Evolutionary conservation across 805 yeast species (phyloP), one percentile per base, ranked within the genome.

Genomic region (Candida berthetii): DNA sequence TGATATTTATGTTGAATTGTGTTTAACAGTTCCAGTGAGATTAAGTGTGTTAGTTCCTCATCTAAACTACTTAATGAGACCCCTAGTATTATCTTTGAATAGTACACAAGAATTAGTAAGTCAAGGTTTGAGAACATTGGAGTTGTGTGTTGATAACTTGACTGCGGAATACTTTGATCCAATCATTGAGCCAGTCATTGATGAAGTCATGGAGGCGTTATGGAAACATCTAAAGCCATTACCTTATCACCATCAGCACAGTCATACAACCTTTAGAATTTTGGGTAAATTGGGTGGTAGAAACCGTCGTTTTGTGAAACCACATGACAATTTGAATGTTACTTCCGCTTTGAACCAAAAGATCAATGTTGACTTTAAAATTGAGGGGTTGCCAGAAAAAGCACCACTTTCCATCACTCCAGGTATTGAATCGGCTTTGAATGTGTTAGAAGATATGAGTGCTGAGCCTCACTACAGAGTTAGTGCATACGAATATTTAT

Each of bases 111-210:
- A 93, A 47, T 74, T 95, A 35, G 93, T 93, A 1, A 80, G 90
- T 37, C 99, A 93, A 61, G 99, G 99, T 36, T 67, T 93, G 48
- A 71, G 99, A 48, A 95, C 99, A 0, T 75, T 93, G 43, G 99
- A 93, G 57, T 71, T 93, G 7, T 93, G 99, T 58, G 96, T 93
- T 19, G 99, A 93, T 55, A 93, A 95, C 54, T 64, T 93, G 46
- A 95, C 98, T 0, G 95, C 98, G 0, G 96, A 90, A 49, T 93
- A 90, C 60, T 89, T 93, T 61, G 99, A 93, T 54, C 98, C 99
- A 2, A 90, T 93, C 57, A 81, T 93, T 45, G 97, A 90, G 55
- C 98, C 99, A 0, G 97, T 90, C 2, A 81, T 91, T 41, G 95
- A 86, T 45, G 97, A 93, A 51, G 89, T 95, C 2, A 85, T 90